A percentile compares a stretch with the other conserved stretches of the same genome.
These are phyloP conservation scores for Reticulascus tulasneorum DNA, from an alignment of 2,329 filamentous ascomycete species.

Conservation along the genomic window DNA sequence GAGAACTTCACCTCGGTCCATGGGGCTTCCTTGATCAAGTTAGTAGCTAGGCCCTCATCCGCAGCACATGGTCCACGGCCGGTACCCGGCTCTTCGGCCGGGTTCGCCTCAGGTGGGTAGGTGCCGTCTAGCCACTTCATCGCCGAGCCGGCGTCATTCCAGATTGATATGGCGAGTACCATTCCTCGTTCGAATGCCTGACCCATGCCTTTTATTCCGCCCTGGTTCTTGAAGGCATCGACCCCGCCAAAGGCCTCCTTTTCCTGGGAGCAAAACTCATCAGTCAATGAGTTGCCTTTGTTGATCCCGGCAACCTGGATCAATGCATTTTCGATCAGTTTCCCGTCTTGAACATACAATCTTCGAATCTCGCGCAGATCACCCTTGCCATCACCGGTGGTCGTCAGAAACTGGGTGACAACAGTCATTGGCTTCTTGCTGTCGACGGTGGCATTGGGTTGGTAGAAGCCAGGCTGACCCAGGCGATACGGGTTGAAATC, in stretches of 20 bases:
- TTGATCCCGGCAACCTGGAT: slow-evolving; percentile 15
- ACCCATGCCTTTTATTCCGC: slow-evolving; percentile 37
- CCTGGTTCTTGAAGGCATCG: slow-evolving; percentile 24
- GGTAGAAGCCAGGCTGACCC: slow-evolving; percentile 50
- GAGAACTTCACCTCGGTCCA: slow-evolving; percentile 48
- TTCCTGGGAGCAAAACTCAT: slow-evolving; percentile 20
- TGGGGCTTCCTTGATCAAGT: slow-evolving; percentile 39
- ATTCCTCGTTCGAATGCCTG: slow-evolving; percentile 43
- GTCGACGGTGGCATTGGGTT: slow-evolving; percentile 37
- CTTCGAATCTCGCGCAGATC: slow-evolving; percentile 41
- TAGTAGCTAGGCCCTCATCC: slow-evolving; percentile 47
- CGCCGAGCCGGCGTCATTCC: slow-evolving; percentile 48
- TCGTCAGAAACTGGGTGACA: slow-evolving; percentile 38
- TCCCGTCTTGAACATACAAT: slow-evolving; percentile 45
- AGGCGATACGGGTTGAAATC: slow-evolving; percentile 30
- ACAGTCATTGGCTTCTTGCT: slow-evolving; percentile 26
- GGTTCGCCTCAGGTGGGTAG: slow-evolving; percentile 44
- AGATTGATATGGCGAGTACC: slow-evolving; percentile 51
- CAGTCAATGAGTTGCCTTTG: slow-evolving; percentile 22
- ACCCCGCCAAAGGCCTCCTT: slow-evolving; percentile 1
- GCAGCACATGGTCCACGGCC: slow-evolving; percentile 47
- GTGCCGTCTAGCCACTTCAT: slow-evolving; percentile 58
- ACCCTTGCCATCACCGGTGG: slow-evolving; percentile 21
- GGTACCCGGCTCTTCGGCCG: slow-evolving; percentile 21
- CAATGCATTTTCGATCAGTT: slow-evolving; percentile 36